Base-by-base conservation (phyloP, 2,329 filamentous ascomycete species). In the Aureobasidium sp. region DNA sequence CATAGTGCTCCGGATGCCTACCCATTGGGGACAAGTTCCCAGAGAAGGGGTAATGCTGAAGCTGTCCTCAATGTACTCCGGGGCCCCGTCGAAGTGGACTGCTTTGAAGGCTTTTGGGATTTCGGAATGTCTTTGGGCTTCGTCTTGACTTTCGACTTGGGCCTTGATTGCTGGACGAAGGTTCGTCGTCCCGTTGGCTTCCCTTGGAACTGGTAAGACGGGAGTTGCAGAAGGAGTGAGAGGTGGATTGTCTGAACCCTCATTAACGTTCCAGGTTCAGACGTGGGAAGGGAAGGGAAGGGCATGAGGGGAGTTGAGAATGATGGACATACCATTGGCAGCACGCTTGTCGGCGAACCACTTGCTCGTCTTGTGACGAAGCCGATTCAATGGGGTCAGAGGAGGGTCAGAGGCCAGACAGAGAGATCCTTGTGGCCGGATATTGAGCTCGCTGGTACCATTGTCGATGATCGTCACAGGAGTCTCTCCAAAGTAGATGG, bases 71-170 rank as follows among this genome's bases (percentile, higher is more conserved):
- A 62, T 40, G 19, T 65, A 67, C 58, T 61, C 48, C 17, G 52
- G 60, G n/a, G 50, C 14, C 4, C 60, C 60, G 22, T 62, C 60
- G 27, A 62, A 50, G 35, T 62, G 60, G 11, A 62, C 50, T 56
- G 60, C 40, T 29, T 57, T 62, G 50, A n/a, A 17, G 33, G 17
- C 5, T 60, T 42, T 60, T 17, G 45, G 50, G 11, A 35, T 7
- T 17, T 53, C 49, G 19, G 33, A 35, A 19, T n/a, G 17, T 47
- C 31, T 59, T 17, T 59, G 49, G 22, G 31, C 50, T 40, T 54
- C 35, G 17, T 54, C 37, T 42, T 42, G 35, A 31, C 14, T 42
- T 15, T 42, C 50, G 50, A 19, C 22, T 54, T 54, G 50, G 37
- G 40, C 17, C 24, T 57, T 57, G 40, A 45, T 44, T 9, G 50